These are phyloP conservation scores for Penicillium paradoxum DNA, from an alignment of 495 filamentous ascomycete genomes.

Conservation along the genomic window DNA sequence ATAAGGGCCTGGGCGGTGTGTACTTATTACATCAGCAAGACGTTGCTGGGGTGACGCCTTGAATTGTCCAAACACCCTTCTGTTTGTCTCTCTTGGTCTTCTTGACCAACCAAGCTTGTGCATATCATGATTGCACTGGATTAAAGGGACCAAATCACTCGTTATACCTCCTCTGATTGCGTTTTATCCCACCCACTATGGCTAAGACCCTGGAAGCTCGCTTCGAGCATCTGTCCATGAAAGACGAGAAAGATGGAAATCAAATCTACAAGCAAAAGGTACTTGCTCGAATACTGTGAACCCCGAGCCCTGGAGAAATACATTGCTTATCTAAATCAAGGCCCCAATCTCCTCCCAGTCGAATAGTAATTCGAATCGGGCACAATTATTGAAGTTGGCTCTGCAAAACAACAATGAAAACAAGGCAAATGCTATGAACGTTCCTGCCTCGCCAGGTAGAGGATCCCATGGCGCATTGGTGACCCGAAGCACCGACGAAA, in stretches of 20 bases:
- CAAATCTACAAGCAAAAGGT: slow-evolving; percentile 68
- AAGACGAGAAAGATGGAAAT: slow-evolving; percentile 66
- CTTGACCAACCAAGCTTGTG: slow-evolving; percentile 5
- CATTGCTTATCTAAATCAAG: slow-evolving; percentile 31
- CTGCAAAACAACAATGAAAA: slow-evolving; percentile 65
- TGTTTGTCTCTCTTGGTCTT: slow-evolving; percentile 6
- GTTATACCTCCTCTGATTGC: too few species aligned
- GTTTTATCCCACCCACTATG: slow-evolving; percentile 41
- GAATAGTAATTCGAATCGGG: slow-evolving; percentile 56
- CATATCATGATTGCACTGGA: slow-evolving; percentile 9
- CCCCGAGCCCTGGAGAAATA: neutral
- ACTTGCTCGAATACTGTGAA: slow-evolving; percentile 5
- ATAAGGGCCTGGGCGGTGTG: neutral
- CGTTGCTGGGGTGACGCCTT: slow-evolving; percentile 38
- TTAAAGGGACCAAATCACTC: too few species aligned
- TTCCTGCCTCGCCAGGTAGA: slow-evolving; percentile 29
- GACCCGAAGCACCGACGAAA: slow-evolving; percentile 52
- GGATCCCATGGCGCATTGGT: slow-evolving; percentile 34
- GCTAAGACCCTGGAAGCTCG: slow-evolving; percentile 66
- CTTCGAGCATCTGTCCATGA: slow-evolving; percentile 76
- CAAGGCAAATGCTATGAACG: slow-evolving; percentile 46
- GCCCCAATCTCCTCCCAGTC: slow-evolving; percentile 48
- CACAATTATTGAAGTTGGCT: slow-evolving; percentile 75
- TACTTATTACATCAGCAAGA: neutral
- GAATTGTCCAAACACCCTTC: slow-evolving; percentile 28